Base-by-base conservation (phyloP, 768 basidiomycete genomes). In the Leccinum rimulosum region DNA sequence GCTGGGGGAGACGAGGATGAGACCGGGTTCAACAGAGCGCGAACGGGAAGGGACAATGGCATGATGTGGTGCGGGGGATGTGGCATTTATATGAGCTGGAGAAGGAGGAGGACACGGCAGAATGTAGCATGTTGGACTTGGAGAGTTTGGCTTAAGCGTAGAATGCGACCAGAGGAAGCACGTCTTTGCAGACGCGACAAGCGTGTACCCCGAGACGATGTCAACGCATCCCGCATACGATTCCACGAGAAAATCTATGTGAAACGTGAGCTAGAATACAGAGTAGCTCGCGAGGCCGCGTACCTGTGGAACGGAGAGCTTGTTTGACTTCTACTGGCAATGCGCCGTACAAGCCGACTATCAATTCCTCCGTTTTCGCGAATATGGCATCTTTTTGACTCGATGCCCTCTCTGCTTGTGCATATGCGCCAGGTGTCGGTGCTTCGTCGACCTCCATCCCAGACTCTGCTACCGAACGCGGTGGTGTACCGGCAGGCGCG, bases 161-260 rank as follows among this genome's bases (percentile, higher is more conserved):
- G 85, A 81, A 75, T 92, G 87, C 61, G 89, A 87, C 90, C 90
- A 93, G 50, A 91, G 87, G 72, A 89, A 92, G 70, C 89, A 91
- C 9, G 88, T 89, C 66, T 83, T 82, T 7, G 77, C 74, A 27
- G 90, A 91, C 17, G 84, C 82, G 25, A 91, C 82, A 40, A 92
- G 80, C 11, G 89, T 84, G 68, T 88, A 91, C 7, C 89, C 89
- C 9, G 89, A 90, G 51, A 78, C 56, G 5, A 83, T 81, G 67
- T 93, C 90, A 22, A 91, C 84, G 51, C 81, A 83, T 50, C 90
- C 91, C 4, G 84, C 81, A 60, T 87, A 91, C 12, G 80, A 77
- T 57, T 88, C 87, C 52, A 79, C 76, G 63, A 82, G 82, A 67
- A 91, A 89, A 64, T 91, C 90, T 91, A n/a, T 27, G n/a, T 36